These are phyloP conservation scores for Cytospora schulzeri DNA, from an alignment of 2,329 filamentous ascomycete species.

Conservation along the genomic window DNA sequence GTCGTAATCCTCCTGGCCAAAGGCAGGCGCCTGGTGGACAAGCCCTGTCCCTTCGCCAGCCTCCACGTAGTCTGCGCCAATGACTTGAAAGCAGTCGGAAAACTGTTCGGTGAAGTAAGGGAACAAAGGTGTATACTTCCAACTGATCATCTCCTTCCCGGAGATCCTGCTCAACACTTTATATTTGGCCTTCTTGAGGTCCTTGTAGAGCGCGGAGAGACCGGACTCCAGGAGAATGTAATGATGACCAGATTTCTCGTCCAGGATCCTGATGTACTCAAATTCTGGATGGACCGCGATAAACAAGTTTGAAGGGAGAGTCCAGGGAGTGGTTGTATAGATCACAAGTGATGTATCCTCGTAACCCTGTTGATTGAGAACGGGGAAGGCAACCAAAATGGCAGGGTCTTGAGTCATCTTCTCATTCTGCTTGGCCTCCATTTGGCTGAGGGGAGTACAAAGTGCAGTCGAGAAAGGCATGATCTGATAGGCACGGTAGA, in stretches of 20 bases:
- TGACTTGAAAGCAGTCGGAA: constrained; percentile 68
- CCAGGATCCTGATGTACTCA: constrained; percentile 76
- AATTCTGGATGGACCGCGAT: constrained; percentile 75
- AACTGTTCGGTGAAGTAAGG: constrained; percentile 72
- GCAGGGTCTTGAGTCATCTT: constrained; percentile 75
- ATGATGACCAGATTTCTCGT: constrained; percentile 65
- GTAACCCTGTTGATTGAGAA: constrained; percentile 62
- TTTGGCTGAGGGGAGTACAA: constrained; percentile 74
- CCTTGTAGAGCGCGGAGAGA: constrained; percentile 72
- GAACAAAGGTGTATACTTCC: constrained; percentile 73
- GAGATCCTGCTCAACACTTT: constrained; percentile 68
- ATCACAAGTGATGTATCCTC: constrained; percentile 72
- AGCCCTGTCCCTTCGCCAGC: constrained; percentile 74
- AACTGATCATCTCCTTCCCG: constrained; percentile 69
- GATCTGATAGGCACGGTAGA: constrained; percentile 73
- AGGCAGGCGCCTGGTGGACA: constrained; percentile 74
- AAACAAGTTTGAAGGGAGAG: constrained; percentile 72
- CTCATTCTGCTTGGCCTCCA: constrained; percentile 76
- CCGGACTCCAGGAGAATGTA: constrained; percentile 71
- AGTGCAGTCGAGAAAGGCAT: constrained; percentile 78
- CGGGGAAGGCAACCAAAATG: constrained; percentile 70
- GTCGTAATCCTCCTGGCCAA: constrained; percentile 77
- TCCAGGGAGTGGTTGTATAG: constrained; percentile 87
- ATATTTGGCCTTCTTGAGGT: constrained; percentile 76
- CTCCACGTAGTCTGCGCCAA: constrained; percentile 72